These are phyloP conservation scores for Zymoseptoria brevis DNA, from an alignment of 2,329 filamentous ascomycete genomes.

Conservation along the genomic window DNA sequence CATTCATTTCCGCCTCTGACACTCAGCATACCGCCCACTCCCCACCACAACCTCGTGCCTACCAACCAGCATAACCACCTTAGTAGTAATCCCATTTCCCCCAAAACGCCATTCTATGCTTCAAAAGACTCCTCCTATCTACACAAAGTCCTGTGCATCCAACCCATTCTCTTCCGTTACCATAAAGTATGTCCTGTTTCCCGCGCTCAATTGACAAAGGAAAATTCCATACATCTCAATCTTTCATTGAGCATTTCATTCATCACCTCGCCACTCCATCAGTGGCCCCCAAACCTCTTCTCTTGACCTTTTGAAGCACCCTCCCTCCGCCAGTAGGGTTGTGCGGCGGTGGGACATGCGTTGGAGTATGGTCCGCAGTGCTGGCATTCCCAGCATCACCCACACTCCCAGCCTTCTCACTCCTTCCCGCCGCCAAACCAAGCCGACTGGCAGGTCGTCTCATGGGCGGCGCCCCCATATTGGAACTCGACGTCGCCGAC, in stretches of 20 bases:
- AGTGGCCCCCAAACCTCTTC: not conserved
- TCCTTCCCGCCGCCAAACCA: not conserved
- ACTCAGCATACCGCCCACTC: no score
- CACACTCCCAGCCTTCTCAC: not conserved
- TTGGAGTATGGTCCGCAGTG: not conserved
- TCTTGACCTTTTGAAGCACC: not conserved
- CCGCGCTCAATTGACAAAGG: not conserved
- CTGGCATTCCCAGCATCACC: not conserved
- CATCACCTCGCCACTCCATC: not conserved
- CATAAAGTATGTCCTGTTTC: no score
- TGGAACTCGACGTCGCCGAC: not conserved
- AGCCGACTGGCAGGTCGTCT: not conserved
- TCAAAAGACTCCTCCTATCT: no score
- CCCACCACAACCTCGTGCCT: no score
- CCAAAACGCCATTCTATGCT: no score
- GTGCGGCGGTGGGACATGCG: not conserved
- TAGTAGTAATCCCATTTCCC: no score
- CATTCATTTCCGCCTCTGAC: no score
- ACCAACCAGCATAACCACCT: no score
- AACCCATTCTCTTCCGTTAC: no score
- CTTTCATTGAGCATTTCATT: not conserved
- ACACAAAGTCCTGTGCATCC: no score
- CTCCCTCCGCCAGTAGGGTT: not conserved
- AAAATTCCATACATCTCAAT: not conserved
- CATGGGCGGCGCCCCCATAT: not conserved